Evolutionary conservation across 257 asterid genomes (phyloP).

Genomic region (Salvia splendens): DNA sequence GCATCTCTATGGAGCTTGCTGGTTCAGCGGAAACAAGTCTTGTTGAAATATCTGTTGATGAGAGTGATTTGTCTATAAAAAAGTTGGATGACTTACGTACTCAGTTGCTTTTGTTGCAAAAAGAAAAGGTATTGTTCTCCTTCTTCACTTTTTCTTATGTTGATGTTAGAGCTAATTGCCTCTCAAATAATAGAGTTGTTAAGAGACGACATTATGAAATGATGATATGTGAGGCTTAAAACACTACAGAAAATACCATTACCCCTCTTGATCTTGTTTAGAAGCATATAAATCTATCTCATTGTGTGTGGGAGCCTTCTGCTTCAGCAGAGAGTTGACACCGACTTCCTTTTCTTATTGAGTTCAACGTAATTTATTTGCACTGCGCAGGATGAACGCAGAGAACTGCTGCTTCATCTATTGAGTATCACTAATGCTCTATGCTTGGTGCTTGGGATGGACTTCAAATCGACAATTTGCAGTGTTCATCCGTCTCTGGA

Average conservation of each 20-base stretch:
- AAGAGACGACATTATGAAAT: conserved; percentile 7
- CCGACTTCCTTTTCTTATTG: conserved; percentile 12
- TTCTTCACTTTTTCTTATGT: conserved; percentile 11
- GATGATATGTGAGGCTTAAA: neutral
- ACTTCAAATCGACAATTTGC: conserved; percentile 52
- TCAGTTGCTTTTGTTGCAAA: conserved; percentile 58
- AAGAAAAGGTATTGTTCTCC: conserved; percentile 58
- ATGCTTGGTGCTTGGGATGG: conserved; percentile 80
- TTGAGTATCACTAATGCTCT: conserved; percentile 51
- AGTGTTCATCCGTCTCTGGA: conserved; percentile 68
- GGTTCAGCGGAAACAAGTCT: conserved; percentile 40
- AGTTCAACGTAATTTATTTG: neutral
- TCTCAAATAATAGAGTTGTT: conserved; percentile 1
- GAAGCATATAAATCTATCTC: neutral
- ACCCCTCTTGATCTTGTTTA: neutral
- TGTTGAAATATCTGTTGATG: conserved; percentile 42
- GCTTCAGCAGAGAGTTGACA: conserved; percentile 19
- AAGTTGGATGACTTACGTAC: conserved; percentile 59
- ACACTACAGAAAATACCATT: neutral
- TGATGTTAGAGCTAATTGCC: neutral
- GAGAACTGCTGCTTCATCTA: conserved; percentile 60
- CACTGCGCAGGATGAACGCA: conserved; percentile 57
- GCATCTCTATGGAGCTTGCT: conserved; percentile 59
- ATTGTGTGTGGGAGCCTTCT: conserved; percentile 5
- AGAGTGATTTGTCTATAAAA: conserved; percentile 65